These are phyloP conservation scores for Mortierella sp. DNA, from an alignment of 371 early-diverging fungal species.

Conservation along the genomic window DNA sequence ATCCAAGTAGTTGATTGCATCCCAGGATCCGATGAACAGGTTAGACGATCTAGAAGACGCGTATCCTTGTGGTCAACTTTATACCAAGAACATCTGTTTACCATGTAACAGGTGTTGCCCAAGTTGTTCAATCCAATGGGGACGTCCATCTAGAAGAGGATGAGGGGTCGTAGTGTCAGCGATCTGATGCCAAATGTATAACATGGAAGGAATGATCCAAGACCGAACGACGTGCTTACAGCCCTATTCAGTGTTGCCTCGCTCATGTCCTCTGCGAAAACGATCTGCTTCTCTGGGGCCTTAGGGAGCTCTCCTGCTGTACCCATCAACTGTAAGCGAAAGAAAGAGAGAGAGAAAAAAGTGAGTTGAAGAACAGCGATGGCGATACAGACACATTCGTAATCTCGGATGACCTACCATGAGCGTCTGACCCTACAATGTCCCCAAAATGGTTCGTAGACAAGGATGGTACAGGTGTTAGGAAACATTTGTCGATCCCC, in stretches of 20 bases:
- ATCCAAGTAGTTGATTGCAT: slow-evolving; percentile 5
- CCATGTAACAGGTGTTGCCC: slow-evolving; percentile 99
- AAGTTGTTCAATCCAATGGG: slow-evolving; percentile 93
- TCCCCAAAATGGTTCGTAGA: background rate
- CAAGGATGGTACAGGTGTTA: background rate
- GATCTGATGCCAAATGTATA: too few species aligned
- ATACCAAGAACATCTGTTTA: too few species aligned
- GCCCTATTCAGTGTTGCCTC: slow-evolving; percentile 87
- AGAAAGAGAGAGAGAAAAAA: background rate
- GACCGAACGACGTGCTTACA: too few species aligned
- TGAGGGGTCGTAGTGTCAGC: background rate
- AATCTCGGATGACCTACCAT: slow-evolving; percentile 53
- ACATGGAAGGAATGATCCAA: background rate
- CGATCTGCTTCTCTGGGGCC: slow-evolving; percentile 70
- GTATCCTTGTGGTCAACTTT: too few species aligned
- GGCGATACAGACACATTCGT: too few species aligned
- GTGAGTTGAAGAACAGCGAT: too few species aligned
- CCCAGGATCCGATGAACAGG: too few species aligned
- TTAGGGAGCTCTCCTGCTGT: slow-evolving; percentile 90
- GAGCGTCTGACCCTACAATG: slow-evolving; percentile 65
- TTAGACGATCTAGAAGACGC: too few species aligned
- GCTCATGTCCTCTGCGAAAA: slow-evolving; percentile 94
- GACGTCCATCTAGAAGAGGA: slow-evolving; percentile 71
- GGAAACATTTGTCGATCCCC: background rate
- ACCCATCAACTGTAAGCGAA: slow-evolving; percentile 99